Percentiles rank a stretch among this genome's conserved stretches.
Conservation (phyloP, 1,284 basidiomycete species). For the Heterobasidion irregulare region DNA sequence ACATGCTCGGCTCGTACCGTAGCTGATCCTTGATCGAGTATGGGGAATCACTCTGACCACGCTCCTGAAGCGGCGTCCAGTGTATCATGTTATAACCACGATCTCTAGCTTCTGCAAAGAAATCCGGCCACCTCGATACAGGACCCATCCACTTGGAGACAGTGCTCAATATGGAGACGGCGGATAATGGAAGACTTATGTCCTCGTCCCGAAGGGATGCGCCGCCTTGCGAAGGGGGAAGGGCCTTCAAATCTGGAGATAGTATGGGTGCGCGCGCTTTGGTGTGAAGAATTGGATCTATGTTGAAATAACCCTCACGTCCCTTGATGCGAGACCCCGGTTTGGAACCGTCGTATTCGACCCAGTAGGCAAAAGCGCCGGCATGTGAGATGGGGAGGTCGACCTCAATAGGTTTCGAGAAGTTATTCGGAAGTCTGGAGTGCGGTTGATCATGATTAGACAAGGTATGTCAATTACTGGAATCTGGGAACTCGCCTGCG, state of each 20-base stretch:
- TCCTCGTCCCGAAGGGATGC: constrained; percentile 38
- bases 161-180: constrained; percentile 78
- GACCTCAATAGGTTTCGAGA: constrained; percentile 84
- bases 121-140: constrained; percentile 63
- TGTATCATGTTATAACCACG: constrained; percentile 96
- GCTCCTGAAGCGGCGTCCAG: constrained; percentile 87
- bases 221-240: constrained; percentile 40
- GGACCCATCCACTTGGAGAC: constrained; percentile 97
- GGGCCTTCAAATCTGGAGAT: constrained; percentile 39
- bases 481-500: constrained; percentile 50
- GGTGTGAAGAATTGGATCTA: constrained; percentile 80
- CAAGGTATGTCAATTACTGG: not conserved
- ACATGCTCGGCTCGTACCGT: constrained; percentile 71
- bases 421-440: constrained; percentile 66
- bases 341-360: constrained; percentile 74
- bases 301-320: constrained; percentile 89
- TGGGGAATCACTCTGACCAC: constrained; percentile 82
- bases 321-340: constrained; percentile 61
- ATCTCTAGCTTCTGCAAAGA: constrained; percentile 76
- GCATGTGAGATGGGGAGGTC: constrained; percentile 93
- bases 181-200: constrained; percentile 75
- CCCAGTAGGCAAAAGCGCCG: constrained; percentile 89
- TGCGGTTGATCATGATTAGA: constrained; percentile 3
- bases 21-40: constrained; percentile 89
- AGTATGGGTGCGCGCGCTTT: constrained; percentile 72